These are phyloP conservation scores for Boletus insuetus DNA, from an alignment of 768 basidiomycete genomes.

Conservation along the genomic window DNA sequence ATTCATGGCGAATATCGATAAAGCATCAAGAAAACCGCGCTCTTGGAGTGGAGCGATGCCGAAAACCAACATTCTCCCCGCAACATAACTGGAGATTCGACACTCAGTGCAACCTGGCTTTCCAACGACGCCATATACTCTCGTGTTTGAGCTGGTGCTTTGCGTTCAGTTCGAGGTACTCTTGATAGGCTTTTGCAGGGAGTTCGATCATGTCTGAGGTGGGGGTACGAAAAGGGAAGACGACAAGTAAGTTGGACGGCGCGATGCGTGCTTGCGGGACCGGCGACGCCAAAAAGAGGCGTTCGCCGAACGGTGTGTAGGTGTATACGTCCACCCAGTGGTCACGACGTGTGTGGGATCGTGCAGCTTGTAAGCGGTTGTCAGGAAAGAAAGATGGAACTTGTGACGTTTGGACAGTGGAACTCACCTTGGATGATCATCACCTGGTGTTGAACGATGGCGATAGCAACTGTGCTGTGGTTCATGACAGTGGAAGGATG, in stretches of 20 bases:
- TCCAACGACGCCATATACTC: conserved; percentile 55
- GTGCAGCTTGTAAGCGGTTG: conserved; percentile 41
- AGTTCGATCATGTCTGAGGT: conserved; percentile 62
- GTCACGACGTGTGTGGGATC: conserved; percentile 53
- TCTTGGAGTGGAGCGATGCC: background rate
- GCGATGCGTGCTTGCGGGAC: conserved; percentile 64
- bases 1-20: conserved; percentile 1
- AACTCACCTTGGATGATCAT: conserved; percentile 63
- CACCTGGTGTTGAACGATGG: conserved; percentile 65
- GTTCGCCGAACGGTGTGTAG: conserved; percentile 60
- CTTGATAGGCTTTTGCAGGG: conserved; percentile 53
- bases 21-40: background rate
- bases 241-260: conserved; percentile 53
- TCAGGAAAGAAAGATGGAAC: conserved; percentile 2
- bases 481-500: conserved; percentile 36
- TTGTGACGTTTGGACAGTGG: background rate
- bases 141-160: conserved; percentile 57
- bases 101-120: conserved; percentile 23
- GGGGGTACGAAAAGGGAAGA: conserved; percentile 41
- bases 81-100: background rate
- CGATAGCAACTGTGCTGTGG: conserved; percentile 63
- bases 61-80: background rate
- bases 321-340: conserved; percentile 65
- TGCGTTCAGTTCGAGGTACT: conserved; percentile 53
- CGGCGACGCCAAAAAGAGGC: conserved; percentile 60